Evolutionary conservation across 495 filamentous ascomycete genomes (phyloP).

Genomic region (Aspergillus sclerotioniger): DNA sequence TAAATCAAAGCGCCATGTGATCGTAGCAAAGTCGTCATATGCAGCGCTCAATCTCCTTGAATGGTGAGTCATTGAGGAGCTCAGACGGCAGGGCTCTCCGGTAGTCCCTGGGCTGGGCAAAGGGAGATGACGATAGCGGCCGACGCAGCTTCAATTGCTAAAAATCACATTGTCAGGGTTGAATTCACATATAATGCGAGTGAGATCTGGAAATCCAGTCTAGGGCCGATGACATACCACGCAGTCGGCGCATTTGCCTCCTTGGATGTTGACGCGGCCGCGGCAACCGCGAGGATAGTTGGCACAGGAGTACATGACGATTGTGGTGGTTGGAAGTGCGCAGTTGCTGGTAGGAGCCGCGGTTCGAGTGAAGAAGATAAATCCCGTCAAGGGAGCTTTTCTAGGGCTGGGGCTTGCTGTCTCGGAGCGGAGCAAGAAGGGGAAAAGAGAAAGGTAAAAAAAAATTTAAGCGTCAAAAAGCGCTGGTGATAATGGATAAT

Average conservation of each 20-base stretch:
- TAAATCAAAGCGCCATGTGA: not conserved
- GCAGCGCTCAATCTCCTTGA: conserved; percentile 23
- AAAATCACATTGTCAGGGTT: conserved; percentile 16
- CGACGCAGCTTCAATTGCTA: conserved; percentile 45
- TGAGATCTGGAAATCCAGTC: not conserved
- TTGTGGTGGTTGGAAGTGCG: conserved; percentile 1
- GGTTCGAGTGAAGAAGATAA: conserved; percentile 11
- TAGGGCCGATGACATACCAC: conserved; percentile 37
- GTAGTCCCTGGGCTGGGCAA: conserved; percentile 46
- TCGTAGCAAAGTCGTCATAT: conserved; percentile 12
- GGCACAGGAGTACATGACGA: conserved; percentile 49
- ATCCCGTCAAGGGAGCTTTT: conserved; percentile 27
- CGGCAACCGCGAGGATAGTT: conserved; percentile 53
- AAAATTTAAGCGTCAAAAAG: conserved; percentile 11
- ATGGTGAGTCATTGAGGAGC: conserved; percentile 31
- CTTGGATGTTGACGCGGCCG: conserved; percentile 44
- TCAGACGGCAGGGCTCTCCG: conserved; percentile 42
- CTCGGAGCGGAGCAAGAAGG: conserved; percentile 15
- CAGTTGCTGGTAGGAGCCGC: not conserved
- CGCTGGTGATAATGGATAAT: conserved; percentile 12
- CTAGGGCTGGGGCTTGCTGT: conserved; percentile 14
- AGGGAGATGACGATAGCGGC: conserved; percentile 41
- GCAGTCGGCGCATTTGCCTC: conserved; percentile 48
- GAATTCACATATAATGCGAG: not conserved
- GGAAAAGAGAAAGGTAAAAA: conserved; percentile 18